A percentile compares a stretch with the other conserved stretches of the same genome.
Conservation (phyloP, 192 early-diverging fungal species). For the Backusella sp. region DNA sequence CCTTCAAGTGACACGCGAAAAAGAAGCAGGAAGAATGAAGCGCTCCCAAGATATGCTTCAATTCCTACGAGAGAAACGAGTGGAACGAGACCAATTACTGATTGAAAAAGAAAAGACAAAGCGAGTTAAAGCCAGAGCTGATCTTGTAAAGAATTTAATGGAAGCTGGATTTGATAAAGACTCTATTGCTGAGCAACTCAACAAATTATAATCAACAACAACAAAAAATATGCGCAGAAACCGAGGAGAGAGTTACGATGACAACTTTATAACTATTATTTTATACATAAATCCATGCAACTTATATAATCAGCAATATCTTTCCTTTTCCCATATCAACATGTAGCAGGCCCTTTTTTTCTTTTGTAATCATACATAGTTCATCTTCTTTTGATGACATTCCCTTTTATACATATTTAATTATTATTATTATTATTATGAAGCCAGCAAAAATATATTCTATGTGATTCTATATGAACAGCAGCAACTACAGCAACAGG, state of each 20-base stretch:
- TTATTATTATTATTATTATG: neutral
- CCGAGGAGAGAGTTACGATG: neutral
- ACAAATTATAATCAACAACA: neutral
- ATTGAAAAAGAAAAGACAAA: constrained; percentile 31
- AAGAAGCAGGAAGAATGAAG: constrained; percentile 33
- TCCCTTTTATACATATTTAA: neutral
- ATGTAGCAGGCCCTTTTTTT: neutral
- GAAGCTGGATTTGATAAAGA: constrained; percentile 31
- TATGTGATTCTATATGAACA: no score
- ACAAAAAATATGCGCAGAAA: neutral
- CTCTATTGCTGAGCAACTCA: constrained; percentile 27
- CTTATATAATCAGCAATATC: neutral
- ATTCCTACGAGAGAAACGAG: constrained; percentile 28
- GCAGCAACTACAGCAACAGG: no score
- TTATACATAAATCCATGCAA: neutral
- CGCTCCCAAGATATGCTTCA: constrained; percentile 34
- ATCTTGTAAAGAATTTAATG: constrained; percentile 28
- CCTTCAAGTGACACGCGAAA: constrained; percentile 30
- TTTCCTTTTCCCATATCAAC: neutral
- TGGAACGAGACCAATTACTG: constrained; percentile 24
- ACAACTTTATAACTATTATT: neutral
- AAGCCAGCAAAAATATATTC: neutral
- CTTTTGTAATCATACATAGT: neutral
- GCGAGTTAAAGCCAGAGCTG: constrained; percentile 31
- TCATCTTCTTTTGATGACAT: neutral